Conservation (phyloP, 1,139 yeast genomes). For the Sugiyamaella pinicola region DNA sequence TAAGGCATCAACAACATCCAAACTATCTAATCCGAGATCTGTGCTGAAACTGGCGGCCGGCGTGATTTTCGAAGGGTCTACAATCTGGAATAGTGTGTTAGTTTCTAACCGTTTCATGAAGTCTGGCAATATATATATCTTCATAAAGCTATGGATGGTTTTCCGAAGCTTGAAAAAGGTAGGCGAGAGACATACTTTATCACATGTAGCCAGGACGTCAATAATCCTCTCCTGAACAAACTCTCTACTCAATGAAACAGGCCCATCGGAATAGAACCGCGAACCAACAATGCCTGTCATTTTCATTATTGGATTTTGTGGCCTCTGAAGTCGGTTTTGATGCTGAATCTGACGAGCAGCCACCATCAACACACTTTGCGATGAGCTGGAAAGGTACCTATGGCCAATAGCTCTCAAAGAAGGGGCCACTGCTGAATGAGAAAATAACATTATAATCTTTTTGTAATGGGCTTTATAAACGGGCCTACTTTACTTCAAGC, state of each 20-base stretch:
- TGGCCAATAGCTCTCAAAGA: constrained; percentile 10
- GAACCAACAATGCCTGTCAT: background rate
- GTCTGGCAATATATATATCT: background rate
- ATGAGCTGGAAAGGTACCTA: constrained; percentile 7
- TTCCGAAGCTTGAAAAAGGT: too few species aligned
- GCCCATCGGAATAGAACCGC: constrained; percentile 39
- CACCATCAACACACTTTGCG: constrained; percentile 1
- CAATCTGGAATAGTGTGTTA: constrained; percentile 44
- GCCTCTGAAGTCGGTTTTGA: constrained; percentile 1
- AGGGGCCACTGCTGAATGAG: constrained; percentile 12
- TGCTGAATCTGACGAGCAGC: constrained; percentile 3
- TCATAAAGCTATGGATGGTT: too few species aligned
- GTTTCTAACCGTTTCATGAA: background rate
- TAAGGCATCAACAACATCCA: constrained; percentile 85
- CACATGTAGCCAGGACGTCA: constrained; percentile 77
- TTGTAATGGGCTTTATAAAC: background rate
- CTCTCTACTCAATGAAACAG: constrained; percentile 43
- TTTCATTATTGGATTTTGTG: constrained; percentile 7
- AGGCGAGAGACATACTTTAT: constrained; percentile 53
- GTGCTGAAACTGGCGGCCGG: constrained; percentile 63
- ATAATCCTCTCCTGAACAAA: constrained; percentile 69
- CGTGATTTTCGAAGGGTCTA: constrained; percentile 51
- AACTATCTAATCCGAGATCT: constrained; percentile 83
- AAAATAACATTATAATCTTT: constrained; percentile 8
- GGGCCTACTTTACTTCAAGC: background rate